Evolutionary conservation across 306 rosid genomes (phyloP).

Genomic region (Astragalus glycyphyllos): DNA sequence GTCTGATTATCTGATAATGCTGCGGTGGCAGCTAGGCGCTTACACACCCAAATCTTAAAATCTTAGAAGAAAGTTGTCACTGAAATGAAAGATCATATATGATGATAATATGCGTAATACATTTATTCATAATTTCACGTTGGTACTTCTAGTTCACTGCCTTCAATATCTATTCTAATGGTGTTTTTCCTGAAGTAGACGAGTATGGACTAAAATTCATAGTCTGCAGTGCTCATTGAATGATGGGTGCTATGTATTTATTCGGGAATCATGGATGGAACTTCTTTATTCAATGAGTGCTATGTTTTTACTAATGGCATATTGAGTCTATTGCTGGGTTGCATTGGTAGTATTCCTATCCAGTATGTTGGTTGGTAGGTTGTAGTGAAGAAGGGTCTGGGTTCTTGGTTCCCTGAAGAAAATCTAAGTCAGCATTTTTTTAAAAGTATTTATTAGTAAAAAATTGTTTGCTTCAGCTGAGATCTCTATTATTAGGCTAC

Average conservation of each 20-base stretch:
- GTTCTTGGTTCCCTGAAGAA: constrained; percentile 31
- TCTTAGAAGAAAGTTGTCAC: constrained; percentile 4
- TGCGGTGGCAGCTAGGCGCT: constrained; percentile 15
- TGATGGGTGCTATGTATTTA: constrained; percentile 11
- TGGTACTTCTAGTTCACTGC: neutral
- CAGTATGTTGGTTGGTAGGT: constrained; percentile 20
- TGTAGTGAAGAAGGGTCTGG: constrained; percentile 13
- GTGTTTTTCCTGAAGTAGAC: constrained; percentile 10
- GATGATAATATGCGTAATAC: neutral
- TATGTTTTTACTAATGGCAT: neutral
- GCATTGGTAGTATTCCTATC: constrained; percentile 7
- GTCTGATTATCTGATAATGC: constrained; percentile 19
- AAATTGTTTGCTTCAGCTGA: neutral
- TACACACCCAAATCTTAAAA: constrained; percentile 23
- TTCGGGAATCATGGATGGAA: neutral
- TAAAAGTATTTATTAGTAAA: no score
- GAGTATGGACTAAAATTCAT: neutral
- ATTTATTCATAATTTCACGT: constrained; percentile 3
- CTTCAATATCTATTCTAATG: constrained; percentile 21
- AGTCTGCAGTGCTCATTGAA: neutral
- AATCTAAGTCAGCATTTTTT: constrained; percentile 7
- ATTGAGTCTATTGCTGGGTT: neutral
- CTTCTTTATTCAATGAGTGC: neutral
- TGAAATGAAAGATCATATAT: neutral
- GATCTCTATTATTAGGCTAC: no score